Base-by-base conservation (phyloP, 2,329 filamentous ascomycete species). In the Trematosphaeria pertusa region DNA sequence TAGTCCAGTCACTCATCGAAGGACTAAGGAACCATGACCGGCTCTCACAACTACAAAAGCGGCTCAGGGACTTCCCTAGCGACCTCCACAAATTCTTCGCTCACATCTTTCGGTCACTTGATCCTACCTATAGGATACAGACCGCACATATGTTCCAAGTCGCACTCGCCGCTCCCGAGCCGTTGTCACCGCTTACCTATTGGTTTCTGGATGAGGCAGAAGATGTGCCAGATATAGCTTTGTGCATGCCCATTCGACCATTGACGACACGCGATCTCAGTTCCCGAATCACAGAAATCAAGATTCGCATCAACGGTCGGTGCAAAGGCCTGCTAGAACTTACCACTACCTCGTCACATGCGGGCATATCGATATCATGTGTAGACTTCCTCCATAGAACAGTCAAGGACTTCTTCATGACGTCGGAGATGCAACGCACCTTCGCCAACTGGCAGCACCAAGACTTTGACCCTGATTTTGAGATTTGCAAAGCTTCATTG, bases 151-250 rank as follows among this genome's bases (percentile, higher is more conserved):
- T 35, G 21, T 37, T 46, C n/a, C 36, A 43, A 33, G 33, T 42
- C 7, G 43, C 37, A 4, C 26, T 46, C 19, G 7, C 12, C 12
- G 22, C 35, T 11, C 11, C 14, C 18, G 15, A 19, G 17, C 37
- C 24, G 2, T 19, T 42, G n/a, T 15, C 24, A 11, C 37, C 37
- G 11, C n/a, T 50, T 4, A 24, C 28, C 3, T 46, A 46, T 20
- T 50, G 42, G 42, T 50, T 37, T 14, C 18, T 46, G 22, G 42
- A 46, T 24, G 47, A 46, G 21, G n/a, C 24, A 19, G 46, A 49
- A 20, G 46, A 49, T 10, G 19, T 34, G 10, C 39, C 39, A 20
- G n/a, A 34, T 11, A n/a, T 38, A 12, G 33, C 38, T n/a, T 4
- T 43, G 5, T 19, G 5, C 5, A 21, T 35, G 33, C 26, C 24